Evolutionary conservation across 176 grass and related monocot species (phyloP), one percentile per base, ranked within the genome.

Genomic region (Carex scoparia): DNA sequence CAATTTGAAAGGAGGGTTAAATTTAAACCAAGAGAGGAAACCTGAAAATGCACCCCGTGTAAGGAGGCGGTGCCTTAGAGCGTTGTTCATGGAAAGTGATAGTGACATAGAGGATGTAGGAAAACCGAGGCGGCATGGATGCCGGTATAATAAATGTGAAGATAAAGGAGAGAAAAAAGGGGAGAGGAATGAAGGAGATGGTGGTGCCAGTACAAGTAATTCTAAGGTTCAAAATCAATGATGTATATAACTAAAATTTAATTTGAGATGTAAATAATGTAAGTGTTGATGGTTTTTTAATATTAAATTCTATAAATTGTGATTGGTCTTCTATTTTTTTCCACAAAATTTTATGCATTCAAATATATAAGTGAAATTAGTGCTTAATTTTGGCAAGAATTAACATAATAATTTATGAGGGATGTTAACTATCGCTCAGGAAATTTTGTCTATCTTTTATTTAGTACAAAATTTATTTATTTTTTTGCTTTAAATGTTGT

Each of bases 1-100:
- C 3, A 28, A 15, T 32, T 54, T 31, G 9, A 57, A 67, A 74
- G 54, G 61, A 63, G 30, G 16, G 54, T n/a, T 68, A 14, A 61
- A 38, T 38, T 28, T 69, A 32, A 48, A 56, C 15, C 54, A 3
- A 35, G 71, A 72, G 27, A 83, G 44, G 69, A 90, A 38, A 82
- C 33, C 49, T 3, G 57, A 65, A 63, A 82, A 66, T 33, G 80
- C 51, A 42, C 83, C 89, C 27, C 38, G 84, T 72, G 73, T 89
- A 66, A 72, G 80, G 84, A 94, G 89, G 83, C 84, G 89, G 44
- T 98, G 95, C 86, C 95, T 98, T 10, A 89, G 91, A 56, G 73
- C 91, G 59, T 84, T 98, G 75, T 89, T 94, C 82, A 91, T 98
- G 89, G 93, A 98, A 84, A 91, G 79, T 49, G 91, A 85, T 11